These are phyloP conservation scores for Pinus tabuliformis DNA, from an alignment of 75 land plant species.

Conservation along the genomic window DNA sequence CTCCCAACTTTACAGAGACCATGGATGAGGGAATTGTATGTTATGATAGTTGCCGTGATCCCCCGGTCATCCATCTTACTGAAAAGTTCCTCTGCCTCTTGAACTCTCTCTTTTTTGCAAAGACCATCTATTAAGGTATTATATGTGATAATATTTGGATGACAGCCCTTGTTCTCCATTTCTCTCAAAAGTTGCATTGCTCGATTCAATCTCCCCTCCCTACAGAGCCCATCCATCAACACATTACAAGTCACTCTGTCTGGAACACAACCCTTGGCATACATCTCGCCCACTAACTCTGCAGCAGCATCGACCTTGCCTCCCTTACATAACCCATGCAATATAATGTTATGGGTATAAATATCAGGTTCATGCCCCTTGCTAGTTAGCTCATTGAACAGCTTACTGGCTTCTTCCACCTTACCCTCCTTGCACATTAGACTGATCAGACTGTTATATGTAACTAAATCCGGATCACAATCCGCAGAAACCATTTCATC, in stretches of 20 bases:
- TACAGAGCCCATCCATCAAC: constrained; percentile 45
- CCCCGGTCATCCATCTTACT: constrained; percentile 53
- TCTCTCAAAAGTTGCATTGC: constrained; percentile 48
- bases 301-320: constrained; percentile 49
- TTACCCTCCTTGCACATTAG: constrained; percentile 49
- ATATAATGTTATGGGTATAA: constrained; percentile 56
- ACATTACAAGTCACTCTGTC: constrained; percentile 62
- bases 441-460: constrained; percentile 56
- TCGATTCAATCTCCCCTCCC: constrained; percentile 40
- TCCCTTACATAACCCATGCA: constrained; percentile 35
- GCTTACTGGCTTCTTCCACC: constrained; percentile 53
- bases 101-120: constrained; percentile 29
- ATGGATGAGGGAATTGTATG: constrained; percentile 53
- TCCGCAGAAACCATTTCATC: constrained; percentile 44
- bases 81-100: constrained; percentile 54
- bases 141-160: constrained; percentile 39
- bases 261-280: constrained; percentile 52
- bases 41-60: constrained; percentile 34
- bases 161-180: constrained; percentile 46
- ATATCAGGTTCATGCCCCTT: constrained; percentile 59
- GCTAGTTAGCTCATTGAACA: constrained; percentile 52
- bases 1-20: constrained; percentile 10
- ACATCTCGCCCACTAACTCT: constrained; percentile 49
- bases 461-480: constrained; percentile 50
- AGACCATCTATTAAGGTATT: constrained; percentile 59